Base-by-base conservation (phyloP, 2,329 filamentous ascomycete genomes). In the Fusarium compactum region DNA sequence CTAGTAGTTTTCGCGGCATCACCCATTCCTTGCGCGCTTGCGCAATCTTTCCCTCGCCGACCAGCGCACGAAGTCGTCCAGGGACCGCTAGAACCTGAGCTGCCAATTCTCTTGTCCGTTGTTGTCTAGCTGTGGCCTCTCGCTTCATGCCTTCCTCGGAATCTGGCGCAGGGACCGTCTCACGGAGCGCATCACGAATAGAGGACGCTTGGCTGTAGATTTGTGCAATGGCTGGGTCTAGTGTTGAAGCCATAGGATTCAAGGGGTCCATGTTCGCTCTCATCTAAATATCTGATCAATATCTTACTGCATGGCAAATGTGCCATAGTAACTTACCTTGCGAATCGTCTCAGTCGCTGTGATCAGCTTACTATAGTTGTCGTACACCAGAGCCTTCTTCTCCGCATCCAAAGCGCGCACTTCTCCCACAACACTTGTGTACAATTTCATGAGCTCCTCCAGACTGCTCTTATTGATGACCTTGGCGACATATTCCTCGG, bases 341-440 rank as follows among this genome's bases (percentile, higher is more conserved):
- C 92, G 88, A 76, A 99, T 99, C 5, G 95, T 98, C 80, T 97
- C 95, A 14, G 97, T 98, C 2, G 96, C 96, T n/a, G 91, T 89
- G 72, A 99, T 98, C 72, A 99, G 83, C 82, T 98, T 98, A 73
- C 92, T 96, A 80, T 98, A 99, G 78, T 99, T 99, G 79, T 99
- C 95, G 80, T 99, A 99, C 7, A 99, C 96, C 67, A 99, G 83
- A 3, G 95, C 95, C 82, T 99, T 99, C 80, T 96, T 92, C 85
- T 99, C 96, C 25, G 95, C 95, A 76, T 98, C 96, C 20, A 99
- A 85, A 4, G 93, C 95, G 40, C 94, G 85, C 50, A 97, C 95
- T 82, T 98, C 95, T 71, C 89, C 87, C 72, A 95, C 81, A 12
- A 95, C 85, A 24, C 88, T 86, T 48, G 91, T 90, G 78, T 96